Evolutionary conservation across 1,284 basidiomycete genomes (phyloP).

Genomic region (Ganoderma multipileum): DNA sequence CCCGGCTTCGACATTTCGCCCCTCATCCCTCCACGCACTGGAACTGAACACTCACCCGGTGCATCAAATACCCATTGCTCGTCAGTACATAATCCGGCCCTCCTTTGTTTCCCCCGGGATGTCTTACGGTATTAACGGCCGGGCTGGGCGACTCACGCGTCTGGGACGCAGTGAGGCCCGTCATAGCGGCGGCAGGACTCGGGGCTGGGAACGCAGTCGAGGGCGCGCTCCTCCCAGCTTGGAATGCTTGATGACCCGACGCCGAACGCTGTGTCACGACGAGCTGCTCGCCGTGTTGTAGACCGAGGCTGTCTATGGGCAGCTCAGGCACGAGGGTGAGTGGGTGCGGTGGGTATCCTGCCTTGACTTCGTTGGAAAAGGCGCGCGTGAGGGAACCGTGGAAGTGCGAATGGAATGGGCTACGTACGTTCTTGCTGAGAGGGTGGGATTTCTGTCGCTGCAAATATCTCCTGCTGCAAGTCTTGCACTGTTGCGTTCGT

Average conservation of each 20-base stretch:
- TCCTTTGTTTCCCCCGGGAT: constrained; percentile 32
- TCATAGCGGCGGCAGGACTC: constrained; percentile 33
- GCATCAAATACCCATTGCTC: constrained; percentile 70
- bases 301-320: constrained; percentile 76
- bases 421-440: constrained; percentile 79
- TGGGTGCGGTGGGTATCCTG: constrained; percentile 82
- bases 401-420: constrained; percentile 1
- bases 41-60: constrained; percentile 57
- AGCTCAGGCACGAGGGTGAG: constrained; percentile 77
- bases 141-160: constrained; percentile 23
- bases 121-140: constrained; percentile 12
- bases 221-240: constrained; percentile 14
- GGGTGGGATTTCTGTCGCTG: constrained; percentile 73
- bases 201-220: constrained; percentile 18
- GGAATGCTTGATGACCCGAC: constrained; percentile 21
- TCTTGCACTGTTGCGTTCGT: constrained; percentile 71
- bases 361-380: constrained; percentile 66
- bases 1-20: not conserved
- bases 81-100: constrained; percentile 66
- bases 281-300: constrained; percentile 82
- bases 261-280: constrained; percentile 68
- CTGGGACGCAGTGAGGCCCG: constrained; percentile 37
- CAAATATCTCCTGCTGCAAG: constrained; percentile 74
- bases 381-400: not conserved
- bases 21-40: not conserved